Conservation (phyloP, 768 basidiomycete genomes). For the Auricularia heimuer region DNA sequence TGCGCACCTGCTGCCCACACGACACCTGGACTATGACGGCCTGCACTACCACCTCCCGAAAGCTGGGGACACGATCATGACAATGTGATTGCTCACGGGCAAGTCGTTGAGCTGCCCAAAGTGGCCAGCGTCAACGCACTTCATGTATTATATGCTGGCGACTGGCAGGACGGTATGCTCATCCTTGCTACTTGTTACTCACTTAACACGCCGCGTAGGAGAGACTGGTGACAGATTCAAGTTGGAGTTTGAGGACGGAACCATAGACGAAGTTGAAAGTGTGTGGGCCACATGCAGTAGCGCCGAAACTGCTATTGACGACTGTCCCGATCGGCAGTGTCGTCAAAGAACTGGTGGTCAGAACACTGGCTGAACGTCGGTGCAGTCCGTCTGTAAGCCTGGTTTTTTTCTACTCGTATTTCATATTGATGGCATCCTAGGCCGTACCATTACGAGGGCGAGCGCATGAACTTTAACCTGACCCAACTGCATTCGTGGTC, state of each 20-base stretch:
- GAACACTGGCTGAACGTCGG: constrained; percentile 16
- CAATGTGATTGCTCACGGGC: constrained; percentile 36
- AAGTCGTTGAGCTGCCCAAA: constrained; percentile 22
- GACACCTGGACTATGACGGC: neutral
- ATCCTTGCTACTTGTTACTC: too few relatives aligned
- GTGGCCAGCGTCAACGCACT: constrained; percentile 24
- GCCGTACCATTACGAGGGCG: constrained; percentile 11
- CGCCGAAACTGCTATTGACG: neutral
- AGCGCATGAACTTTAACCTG: constrained; percentile 12
- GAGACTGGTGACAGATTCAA: constrained; percentile 37
- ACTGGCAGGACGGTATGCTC: constrained; percentile 27
- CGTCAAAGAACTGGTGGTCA: constrained; percentile 15
- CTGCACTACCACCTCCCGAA: constrained; percentile 31
- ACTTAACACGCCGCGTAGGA: constrained; percentile 19
- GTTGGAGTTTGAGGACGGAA: constrained; percentile 17
- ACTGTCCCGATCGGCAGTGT: constrained; percentile 3
- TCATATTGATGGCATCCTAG: neutral
- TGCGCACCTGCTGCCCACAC: neutral
- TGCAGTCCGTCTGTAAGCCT: constrained; percentile 11
- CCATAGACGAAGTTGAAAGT: constrained; percentile 10
- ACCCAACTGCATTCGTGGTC: constrained; percentile 15
- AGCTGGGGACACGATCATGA: constrained; percentile 33
- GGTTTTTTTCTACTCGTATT: neutral
- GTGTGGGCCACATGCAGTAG: neutral
- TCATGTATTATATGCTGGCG: constrained; percentile 37